Percentiles rank a stretch among this genome's conserved stretches.
Evolutionary conservation across 2,329 filamentous ascomycete genomes (phyloP).

Genomic region (Diplodia mutila): DNA sequence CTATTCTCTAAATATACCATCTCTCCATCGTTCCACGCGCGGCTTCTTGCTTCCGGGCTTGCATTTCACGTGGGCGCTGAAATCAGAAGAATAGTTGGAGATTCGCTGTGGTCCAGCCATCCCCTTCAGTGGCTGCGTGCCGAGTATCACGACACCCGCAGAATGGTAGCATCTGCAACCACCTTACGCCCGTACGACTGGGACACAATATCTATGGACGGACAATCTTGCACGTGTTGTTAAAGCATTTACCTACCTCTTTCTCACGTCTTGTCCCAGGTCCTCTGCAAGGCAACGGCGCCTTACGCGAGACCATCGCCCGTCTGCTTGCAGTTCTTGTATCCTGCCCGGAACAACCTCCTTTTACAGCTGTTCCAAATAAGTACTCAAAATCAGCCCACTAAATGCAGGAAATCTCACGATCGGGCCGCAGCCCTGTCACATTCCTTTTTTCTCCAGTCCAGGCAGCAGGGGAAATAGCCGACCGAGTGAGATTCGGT

Average conservation of each 20-base stretch:
- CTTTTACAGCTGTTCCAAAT: background rate
- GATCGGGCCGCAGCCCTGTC: background rate
- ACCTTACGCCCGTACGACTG: background rate
- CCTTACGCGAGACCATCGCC: constrained; percentile 14
- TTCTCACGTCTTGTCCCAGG: background rate
- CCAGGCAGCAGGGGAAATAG: background rate
- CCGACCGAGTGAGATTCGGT: constrained; percentile 5
- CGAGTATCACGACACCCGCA: background rate
- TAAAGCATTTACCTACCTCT: background rate
- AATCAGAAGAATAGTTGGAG: constrained; percentile 11
- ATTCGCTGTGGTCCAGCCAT: constrained; percentile 2
- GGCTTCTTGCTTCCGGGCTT: background rate
- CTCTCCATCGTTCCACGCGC: background rate
- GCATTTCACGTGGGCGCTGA: constrained; percentile 17
- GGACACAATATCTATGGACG: background rate
- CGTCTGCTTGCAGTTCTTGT: constrained; percentile 5
- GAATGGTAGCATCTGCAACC: background rate
- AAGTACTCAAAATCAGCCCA: constrained; percentile 8
- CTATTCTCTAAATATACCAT: background rate
- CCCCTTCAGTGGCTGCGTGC: background rate
- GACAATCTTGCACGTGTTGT: constrained; percentile 2
- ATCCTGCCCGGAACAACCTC: background rate
- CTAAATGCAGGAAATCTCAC: constrained; percentile 2
- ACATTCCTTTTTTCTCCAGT: background rate
- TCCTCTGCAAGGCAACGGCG: constrained; percentile 1